phyloP scores from a whole-genome alignment of 2,329 filamentous ascomycete species.

The Diaporthe nobilis region DNA sequence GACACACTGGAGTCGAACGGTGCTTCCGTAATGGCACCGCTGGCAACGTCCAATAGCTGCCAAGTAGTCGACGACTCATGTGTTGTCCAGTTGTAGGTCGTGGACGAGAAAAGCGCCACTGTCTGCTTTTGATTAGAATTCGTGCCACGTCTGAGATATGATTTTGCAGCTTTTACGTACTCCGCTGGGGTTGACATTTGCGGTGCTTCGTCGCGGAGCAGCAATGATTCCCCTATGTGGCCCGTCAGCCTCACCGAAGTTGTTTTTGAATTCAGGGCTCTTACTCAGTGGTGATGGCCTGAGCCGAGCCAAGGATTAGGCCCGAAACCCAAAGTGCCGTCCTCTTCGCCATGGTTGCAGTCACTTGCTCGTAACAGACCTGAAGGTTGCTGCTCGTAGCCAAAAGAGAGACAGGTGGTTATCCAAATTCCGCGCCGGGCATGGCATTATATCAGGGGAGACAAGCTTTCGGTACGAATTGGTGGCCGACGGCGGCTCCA shows the following conservation, averaged over 20 bases:
- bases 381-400: neutral
- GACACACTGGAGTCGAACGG: slow-evolving; percentile 46
- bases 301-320: slow-evolving; percentile 4
- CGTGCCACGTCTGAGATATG: too few relatives aligned
- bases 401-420: neutral
- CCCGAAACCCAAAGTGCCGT: slow-evolving; percentile 6
- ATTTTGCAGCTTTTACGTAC: neutral
- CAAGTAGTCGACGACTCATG: slow-evolving; percentile 12
- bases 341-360: neutral
- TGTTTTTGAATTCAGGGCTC: neutral
- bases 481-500: neutral
- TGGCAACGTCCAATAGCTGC: slow-evolving; percentile 20
- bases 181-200: slow-evolving; percentile 15
- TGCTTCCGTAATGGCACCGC: slow-evolving; percentile 3
- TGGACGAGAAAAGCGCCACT: slow-evolving; percentile 6
- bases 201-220: slow-evolving; percentile 24
- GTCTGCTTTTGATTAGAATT: neutral
- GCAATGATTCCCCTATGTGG: slow-evolving; percentile 7
- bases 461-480: neutral
- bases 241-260: neutral
- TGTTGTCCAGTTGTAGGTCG: slow-evolving; percentile 12
- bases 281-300: slow-evolving; percentile 25
- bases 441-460: neutral
- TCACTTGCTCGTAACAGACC: neutral
- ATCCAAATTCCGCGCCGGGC: neutral